Evolutionary conservation across 352 stramenopile species (phyloP).

Genomic region (Pythium pyrilobum): DNA sequence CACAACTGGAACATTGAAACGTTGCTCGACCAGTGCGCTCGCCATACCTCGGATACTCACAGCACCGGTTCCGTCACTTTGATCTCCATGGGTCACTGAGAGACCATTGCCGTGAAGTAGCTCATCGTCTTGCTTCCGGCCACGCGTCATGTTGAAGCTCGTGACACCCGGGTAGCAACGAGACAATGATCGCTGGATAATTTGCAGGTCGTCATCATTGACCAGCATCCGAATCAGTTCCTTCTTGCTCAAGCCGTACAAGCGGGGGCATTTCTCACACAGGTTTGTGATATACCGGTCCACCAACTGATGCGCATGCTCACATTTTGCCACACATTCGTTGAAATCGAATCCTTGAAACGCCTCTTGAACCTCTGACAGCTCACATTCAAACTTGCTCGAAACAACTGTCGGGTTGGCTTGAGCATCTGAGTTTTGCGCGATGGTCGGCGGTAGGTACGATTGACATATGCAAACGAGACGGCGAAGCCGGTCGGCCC

Average conservation of each 20-base stretch:
- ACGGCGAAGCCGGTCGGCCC: constrained; percentile 36
- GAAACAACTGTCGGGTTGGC: neutral
- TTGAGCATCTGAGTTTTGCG: too few species aligned
- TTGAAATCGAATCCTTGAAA: constrained; percentile 65
- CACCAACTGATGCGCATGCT: constrained; percentile 33
- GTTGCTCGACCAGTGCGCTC: neutral
- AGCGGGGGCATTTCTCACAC: constrained; percentile 30
- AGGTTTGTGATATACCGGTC: constrained; percentile 31
- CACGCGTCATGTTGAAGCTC: constrained; percentile 28
- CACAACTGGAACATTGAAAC: constrained; percentile 34
- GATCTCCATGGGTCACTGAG: neutral
- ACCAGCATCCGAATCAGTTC: constrained; percentile 36
- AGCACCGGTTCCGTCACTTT: neutral
- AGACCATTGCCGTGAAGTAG: neutral
- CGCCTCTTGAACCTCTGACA: constrained; percentile 34
- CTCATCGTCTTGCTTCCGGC: constrained; percentile 11
- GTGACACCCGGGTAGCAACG: constrained; percentile 37
- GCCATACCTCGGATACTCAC: constrained; percentile 8
- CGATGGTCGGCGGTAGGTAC: neutral
- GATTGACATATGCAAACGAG: constrained; percentile 32
- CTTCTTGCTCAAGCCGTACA: constrained; percentile 35
- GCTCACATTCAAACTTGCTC: constrained; percentile 13
- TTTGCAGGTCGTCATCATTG: constrained; percentile 29
- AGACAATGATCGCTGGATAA: constrained; percentile 24
- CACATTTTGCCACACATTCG: constrained; percentile 25